Base-by-base conservation (phyloP, 345 rosid species). In the Crucihimalaya himalaica region DNA sequence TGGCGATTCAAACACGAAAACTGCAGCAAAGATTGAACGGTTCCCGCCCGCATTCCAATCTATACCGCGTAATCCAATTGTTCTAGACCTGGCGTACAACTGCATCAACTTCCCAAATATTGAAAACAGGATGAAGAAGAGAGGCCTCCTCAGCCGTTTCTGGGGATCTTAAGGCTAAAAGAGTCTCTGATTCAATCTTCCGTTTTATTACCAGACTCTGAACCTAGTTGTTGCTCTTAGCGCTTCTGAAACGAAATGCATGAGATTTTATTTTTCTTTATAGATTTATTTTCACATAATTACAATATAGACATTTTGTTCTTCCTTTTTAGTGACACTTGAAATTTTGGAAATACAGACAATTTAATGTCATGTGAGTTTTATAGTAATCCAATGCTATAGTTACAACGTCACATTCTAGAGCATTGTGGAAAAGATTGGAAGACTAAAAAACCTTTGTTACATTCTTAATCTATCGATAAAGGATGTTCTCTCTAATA, bases 91-190 rank as follows among this genome's bases (percentile, higher is more conserved):
- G 13, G 98, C 91, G n/a, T 79, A 83, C 78, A 73, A 80, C 40
- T 75, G 54, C 54, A 83, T 92, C 20, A 86, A 86, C 16, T 96
- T 92, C 88, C 99, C 99, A 12, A 85, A 81, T 35, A 81, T 96
- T 3, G 96, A 90, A 42, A 87, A 83, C 83, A 81, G 96, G 79
- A 90, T 85, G 94, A 92, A 88, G 94, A 96, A 85, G 73, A 91
- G 81, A 79, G 89, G 98, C 27, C 84, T 92, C 76, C 72, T 89
- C 0, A 85, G 99, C 65, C 87, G 98, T 37, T 11, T 10, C 13
- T 37, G 10, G 0, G 1, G 40, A 37, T 37, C 43, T 9, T 21
- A 28, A 10, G 72, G 23, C 64, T 56, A 55, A 62, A 69, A 62
- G 53, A 51, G 32, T 51, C 70, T 52, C 70, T 16, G 50, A 3